Evolutionary conservation across 257 asterid genomes (phyloP).

Genomic region (Solanum sitiens): DNA sequence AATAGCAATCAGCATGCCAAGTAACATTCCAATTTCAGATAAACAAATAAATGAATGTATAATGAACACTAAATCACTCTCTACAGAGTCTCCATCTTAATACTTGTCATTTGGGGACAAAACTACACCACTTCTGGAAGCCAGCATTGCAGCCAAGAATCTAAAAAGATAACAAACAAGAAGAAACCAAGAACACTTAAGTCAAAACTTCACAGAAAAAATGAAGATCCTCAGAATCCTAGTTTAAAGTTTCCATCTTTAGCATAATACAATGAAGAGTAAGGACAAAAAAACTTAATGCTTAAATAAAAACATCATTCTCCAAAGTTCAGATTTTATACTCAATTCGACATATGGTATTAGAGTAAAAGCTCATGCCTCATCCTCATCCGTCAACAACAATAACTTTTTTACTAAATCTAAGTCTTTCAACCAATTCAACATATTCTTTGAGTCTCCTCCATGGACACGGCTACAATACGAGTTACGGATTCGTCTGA

Average conservation of each 20-base stretch:
- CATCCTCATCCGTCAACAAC: not conserved
- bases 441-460: not conserved
- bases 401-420: not conserved
- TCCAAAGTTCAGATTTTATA: not conserved
- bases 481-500: not conserved
- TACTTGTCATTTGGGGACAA: not conserved
- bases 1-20: not conserved
- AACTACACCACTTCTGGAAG: not conserved
- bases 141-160: not conserved
- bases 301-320: not conserved
- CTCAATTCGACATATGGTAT: not conserved
- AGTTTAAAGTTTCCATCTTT: not conserved
- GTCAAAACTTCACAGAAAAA: not conserved
- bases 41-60: not conserved
- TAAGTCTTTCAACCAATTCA: not conserved
- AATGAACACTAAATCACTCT: not conserved
- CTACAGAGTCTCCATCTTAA: not conserved
- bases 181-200: not conserved
- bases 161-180: not conserved
- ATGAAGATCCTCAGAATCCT: not conserved
- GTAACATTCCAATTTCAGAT: not conserved
- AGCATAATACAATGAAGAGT: not conserved
- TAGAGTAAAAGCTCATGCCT: not conserved
- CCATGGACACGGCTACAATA: not conserved
- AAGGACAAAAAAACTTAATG: not conserved